Base-by-base conservation (phyloP, 2,329 filamentous ascomycete species). In the Venturia effusa region DNA sequence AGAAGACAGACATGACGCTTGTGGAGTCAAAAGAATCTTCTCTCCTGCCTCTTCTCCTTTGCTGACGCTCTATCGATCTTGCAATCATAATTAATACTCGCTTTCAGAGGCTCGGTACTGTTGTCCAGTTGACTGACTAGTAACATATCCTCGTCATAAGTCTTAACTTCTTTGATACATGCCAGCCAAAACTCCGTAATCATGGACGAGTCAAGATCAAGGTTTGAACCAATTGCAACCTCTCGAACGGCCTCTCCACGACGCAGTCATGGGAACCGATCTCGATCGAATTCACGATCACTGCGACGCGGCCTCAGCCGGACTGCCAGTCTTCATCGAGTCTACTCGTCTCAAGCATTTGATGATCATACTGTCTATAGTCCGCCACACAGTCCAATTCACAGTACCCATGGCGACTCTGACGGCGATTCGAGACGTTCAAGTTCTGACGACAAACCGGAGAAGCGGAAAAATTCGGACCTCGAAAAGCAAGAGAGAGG, bases 271-370 rank as follows among this genome's bases (percentile, higher is more conserved):
- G 3, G 10, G 11, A 55, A 40, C 17, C 51, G 62, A 24, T 64
- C 62, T 30, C 51, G 62, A 10, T 64, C 62, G 19, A 39, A 40
- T 13, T 63, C 61, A 39, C 24, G 61, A 37, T 63, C 61, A 41
- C n/a, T 59, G n/a, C 24, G 48, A 15, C n/a, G n/a, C n/a, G 22
- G 43, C 10, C 43, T 4, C 17, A 27, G 45, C 24, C 22, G 30
- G 55, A 40, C 34, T 19, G 40, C 17, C 3, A 64, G 39, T 48
- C 43, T 64, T 30, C 32, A 43, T 32, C 37, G 55, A 32, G 54
- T 64, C 13, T 64, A 64, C 22, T 60, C 62, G 4, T 57, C 62
- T 19, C 55, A 37, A 37, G 30, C 62, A 32, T 64, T 64, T 24
- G 62, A 64, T 48, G 62, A 64, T 17, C 62, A 64, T 34, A 32